phyloP scores from a whole-genome alignment of 2,329 filamentous ascomycete genomes.

The Apiospora rasikravindrae region DNA sequence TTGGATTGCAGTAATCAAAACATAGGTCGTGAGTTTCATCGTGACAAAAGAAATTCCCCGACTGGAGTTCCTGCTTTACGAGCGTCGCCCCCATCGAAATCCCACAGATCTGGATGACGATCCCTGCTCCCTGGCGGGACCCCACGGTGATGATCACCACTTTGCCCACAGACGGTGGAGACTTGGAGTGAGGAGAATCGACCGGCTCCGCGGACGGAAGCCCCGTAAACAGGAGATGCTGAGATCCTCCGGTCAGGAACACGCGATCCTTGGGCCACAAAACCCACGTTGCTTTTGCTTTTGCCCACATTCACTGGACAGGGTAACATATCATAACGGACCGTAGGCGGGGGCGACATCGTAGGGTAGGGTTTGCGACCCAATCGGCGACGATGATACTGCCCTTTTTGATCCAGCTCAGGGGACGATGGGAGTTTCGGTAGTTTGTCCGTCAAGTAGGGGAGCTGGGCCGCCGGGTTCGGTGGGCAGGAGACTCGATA shows the following conservation, averaged over 20 bases:
- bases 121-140: neutral
- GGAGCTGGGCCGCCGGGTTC: neutral
- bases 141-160: neutral
- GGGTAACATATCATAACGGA: neutral
- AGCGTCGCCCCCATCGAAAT: neutral
- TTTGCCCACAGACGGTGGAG: neutral
- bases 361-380: neutral
- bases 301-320: neutral
- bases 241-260: neutral
- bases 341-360: neutral
- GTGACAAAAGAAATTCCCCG: neutral
- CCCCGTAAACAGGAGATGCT: neutral
- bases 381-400: neutral
- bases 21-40: neutral
- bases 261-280: neutral
- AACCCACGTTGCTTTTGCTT: neutral
- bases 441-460: neutral
- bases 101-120: neutral
- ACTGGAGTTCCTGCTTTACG: neutral
- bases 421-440: neutral
- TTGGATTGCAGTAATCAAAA: neutral
- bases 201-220: neutral
- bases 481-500: neutral
- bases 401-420: neutral
- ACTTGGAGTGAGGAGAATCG: neutral